A percentile compares a stretch with the other conserved stretches of the same genome.
These are phyloP conservation scores for Corchorus olitorius DNA, from an alignment of 345 rosid species.

Conservation along the genomic window DNA sequence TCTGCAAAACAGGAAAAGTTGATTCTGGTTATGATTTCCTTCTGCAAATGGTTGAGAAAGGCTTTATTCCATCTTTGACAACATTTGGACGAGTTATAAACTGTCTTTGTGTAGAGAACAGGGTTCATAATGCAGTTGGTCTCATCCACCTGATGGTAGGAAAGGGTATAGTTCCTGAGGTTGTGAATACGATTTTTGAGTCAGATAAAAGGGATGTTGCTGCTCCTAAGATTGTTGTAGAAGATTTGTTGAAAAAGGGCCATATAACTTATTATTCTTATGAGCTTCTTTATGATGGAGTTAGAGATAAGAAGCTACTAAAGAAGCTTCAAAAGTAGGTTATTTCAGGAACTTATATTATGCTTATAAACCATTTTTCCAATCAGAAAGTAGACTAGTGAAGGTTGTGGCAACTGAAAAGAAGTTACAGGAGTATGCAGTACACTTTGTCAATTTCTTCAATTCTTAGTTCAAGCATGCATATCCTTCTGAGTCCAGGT, in stretches of 20 bases:
- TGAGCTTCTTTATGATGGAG: slow-evolving; percentile 82
- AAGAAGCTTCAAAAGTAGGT: slow-evolving; percentile 41
- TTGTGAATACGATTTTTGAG: slow-evolving; percentile 70
- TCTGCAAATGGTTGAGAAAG: slow-evolving; percentile 56
- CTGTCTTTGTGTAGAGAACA: slow-evolving; percentile 72
- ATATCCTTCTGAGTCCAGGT: background rate
- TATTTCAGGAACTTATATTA: slow-evolving; percentile 15
- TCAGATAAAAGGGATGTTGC: slow-evolving; percentile 75
- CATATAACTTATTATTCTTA: slow-evolving; percentile 79
- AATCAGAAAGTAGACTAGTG: background rate
- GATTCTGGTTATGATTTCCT: slow-evolving; percentile 60
- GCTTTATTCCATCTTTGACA: slow-evolving; percentile 65
- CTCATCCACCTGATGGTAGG: slow-evolving; percentile 72
- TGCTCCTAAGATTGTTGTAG: slow-evolving; percentile 90
- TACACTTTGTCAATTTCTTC: background rate
- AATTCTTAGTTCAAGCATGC: background rate
- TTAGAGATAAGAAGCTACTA: slow-evolving; percentile 69
- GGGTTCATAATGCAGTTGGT: slow-evolving; percentile 69
- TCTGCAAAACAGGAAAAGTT: slow-evolving; percentile 70
- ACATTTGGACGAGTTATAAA: slow-evolving; percentile 84
- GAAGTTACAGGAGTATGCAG: background rate
- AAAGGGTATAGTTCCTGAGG: slow-evolving; percentile 73
- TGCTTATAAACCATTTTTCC: slow-evolving; percentile 17
- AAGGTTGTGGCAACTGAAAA: slow-evolving; percentile 9
- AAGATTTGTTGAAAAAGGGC: slow-evolving; percentile 82